Percentiles rank a stretch among this genome's conserved stretches.
phyloP scores from a whole-genome alignment of 495 filamentous ascomycete genomes.

The Penicillium paradoxum region DNA sequence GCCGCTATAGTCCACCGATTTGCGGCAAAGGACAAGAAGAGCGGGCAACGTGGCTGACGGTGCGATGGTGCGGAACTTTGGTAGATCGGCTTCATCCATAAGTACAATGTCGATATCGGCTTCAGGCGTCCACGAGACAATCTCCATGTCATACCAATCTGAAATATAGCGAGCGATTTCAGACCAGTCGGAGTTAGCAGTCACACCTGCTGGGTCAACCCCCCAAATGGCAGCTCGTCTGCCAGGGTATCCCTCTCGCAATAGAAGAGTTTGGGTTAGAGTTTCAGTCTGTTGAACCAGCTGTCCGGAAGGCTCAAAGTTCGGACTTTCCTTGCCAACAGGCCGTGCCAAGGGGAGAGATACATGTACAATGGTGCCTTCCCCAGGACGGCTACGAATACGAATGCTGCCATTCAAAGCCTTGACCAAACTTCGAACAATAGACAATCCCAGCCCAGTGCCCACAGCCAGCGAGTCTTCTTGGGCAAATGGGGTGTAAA shows the following conservation, averaged over 20 bases:
- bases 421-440: constrained; percentile 51
- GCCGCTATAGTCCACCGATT: constrained; percentile 28
- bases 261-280: constrained; percentile 20
- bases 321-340: constrained; percentile 26
- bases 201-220: constrained; percentile 13
- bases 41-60: constrained; percentile 22
- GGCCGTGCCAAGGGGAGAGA: constrained; percentile 40
- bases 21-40: constrained; percentile 36
- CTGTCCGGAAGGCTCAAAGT: constrained; percentile 11
- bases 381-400: constrained; percentile 44
- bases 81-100: constrained; percentile 35
- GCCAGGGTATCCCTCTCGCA: constrained; percentile 26
- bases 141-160: constrained; percentile 43
- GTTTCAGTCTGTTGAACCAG: constrained; percentile 20
- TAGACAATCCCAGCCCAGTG: constrained; percentile 49
- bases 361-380: constrained; percentile 50
- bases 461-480: constrained; percentile 59
- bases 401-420: constrained; percentile 50
- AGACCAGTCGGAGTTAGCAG: constrained; percentile 14
- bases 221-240: constrained; percentile 28
- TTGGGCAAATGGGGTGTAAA: constrained; percentile 73
- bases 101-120: constrained; percentile 37
- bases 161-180: constrained; percentile 31
- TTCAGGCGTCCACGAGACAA: constrained; percentile 33
- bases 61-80: constrained; percentile 11